Percentiles rank a stretch among this genome's conserved stretches.
Conservation (phyloP, 169 alveolate species). For the Amoebophrya sp. region DNA sequence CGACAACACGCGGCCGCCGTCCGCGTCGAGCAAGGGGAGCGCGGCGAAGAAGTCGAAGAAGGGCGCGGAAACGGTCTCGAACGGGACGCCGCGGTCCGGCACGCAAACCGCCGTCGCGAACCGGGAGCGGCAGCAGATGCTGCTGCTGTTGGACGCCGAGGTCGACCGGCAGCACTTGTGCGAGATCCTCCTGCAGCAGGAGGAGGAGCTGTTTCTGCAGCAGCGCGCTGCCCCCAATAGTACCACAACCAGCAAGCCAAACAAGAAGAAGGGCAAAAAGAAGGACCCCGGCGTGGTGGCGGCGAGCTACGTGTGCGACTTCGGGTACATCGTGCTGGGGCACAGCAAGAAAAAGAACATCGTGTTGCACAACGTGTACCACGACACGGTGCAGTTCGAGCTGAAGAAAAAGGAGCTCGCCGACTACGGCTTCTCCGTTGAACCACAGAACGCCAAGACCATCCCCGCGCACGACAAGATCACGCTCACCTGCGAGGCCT, state of each 20-base stretch:
- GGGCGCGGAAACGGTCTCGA: neutral
- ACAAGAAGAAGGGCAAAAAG: neutral
- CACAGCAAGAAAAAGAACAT: slow-evolving; percentile 44
- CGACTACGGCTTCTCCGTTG: slow-evolving; percentile 21
- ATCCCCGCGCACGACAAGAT: neutral
- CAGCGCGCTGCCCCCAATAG: neutral
- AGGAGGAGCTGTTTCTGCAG: neutral
- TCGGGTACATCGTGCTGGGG: slow-evolving; percentile 68
- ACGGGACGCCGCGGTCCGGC: neutral
- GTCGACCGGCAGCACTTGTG: slow-evolving; percentile 41
- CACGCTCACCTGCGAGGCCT: neutral
- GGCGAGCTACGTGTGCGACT: slow-evolving; percentile 65
- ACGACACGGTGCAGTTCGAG: slow-evolving; percentile 24
- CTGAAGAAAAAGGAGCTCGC: slow-evolving; percentile 28
- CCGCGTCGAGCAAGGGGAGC: neutral
- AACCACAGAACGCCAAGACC: slow-evolving; percentile 10
- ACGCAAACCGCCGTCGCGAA: neutral
- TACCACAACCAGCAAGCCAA: slow-evolving; percentile 1
- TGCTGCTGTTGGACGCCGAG: slow-evolving; percentile 44
- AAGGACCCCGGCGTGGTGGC: slow-evolving; percentile 21
- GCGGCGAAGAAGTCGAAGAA: neutral
- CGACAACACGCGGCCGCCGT: neutral
- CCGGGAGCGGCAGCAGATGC: slow-evolving; percentile 19
- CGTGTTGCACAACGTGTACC: slow-evolving; percentile 40
- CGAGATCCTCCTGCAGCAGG: slow-evolving; percentile 26